These are phyloP conservation scores for Macadamia integrifolia DNA, from an alignment of 164 flowering plant species.

Conservation along the genomic window DNA sequence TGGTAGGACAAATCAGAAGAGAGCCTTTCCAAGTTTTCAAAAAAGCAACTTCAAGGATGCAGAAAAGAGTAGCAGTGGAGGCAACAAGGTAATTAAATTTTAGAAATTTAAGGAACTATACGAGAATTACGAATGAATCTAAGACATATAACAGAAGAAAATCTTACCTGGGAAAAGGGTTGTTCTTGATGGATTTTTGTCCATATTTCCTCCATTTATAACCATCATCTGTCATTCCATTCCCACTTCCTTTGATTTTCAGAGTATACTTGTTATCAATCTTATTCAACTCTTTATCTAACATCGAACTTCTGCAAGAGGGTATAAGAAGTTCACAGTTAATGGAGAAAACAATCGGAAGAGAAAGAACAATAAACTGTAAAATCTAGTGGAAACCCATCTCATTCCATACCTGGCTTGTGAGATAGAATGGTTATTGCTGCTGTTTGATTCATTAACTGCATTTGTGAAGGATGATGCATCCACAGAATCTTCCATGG, in stretches of 20 bases:
- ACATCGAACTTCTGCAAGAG: constrained; percentile 32
- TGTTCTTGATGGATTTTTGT: constrained; percentile 88
- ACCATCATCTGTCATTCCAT: constrained; percentile 75
- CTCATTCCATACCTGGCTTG: constrained; percentile 30
- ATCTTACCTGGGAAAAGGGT: constrained; percentile 71
- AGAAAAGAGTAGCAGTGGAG: too few relatives aligned
- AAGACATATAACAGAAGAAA: neutral
- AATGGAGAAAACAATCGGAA: too few relatives aligned
- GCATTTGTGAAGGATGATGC: too few relatives aligned
- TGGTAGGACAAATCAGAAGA: neutral
- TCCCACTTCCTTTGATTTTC: constrained; percentile 55
- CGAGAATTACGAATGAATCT: too few relatives aligned
- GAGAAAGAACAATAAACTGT: neutral
- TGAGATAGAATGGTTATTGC: too few relatives aligned
- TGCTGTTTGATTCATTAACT: too few relatives aligned
- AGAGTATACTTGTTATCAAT: constrained; percentile 66
- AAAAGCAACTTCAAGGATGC: too few relatives aligned
- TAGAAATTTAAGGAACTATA: neutral
- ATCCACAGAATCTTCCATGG: constrained; percentile 10
- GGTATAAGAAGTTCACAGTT: too few relatives aligned
- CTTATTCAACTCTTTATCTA: constrained; percentile 41
- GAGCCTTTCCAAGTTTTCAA: too few relatives aligned
- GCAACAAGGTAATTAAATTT: too few relatives aligned
- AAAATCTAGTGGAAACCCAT: neutral
- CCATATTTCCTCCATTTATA: constrained; percentile 98